Evolutionary conservation across 148 eudicot species (phyloP).

Genomic region (Spergularia marina): DNA sequence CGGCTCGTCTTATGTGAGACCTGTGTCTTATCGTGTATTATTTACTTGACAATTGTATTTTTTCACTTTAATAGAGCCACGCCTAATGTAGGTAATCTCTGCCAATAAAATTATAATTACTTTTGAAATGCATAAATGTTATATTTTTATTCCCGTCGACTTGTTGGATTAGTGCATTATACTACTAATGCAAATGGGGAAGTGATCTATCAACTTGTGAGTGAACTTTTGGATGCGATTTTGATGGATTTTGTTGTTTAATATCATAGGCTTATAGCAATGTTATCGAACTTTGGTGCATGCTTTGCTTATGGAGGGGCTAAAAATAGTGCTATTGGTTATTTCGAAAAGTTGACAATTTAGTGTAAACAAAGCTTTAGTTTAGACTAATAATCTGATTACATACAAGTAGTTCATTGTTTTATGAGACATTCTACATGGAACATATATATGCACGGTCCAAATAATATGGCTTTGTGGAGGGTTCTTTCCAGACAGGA

Average conservation of each 20-base stretch:
- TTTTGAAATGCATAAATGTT: too few species aligned
- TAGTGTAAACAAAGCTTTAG: neutral
- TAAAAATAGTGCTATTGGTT: neutral
- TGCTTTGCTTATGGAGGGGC: conserved; percentile 7
- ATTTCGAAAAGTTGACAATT: neutral
- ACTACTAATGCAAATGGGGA: neutral
- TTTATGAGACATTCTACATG: neutral
- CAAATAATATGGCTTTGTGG: conserved; percentile 22
- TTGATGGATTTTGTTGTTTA: conserved; percentile 19
- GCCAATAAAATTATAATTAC: too few species aligned
- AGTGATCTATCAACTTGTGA: conserved; percentile 20
- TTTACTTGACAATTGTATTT: too few species aligned
- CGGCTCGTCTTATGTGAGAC: too few species aligned
- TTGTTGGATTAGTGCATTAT: too few species aligned
- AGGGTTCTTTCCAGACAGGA: conserved; percentile 7
- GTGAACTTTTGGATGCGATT: conserved; percentile 24
- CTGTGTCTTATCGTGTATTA: too few species aligned
- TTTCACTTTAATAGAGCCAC: too few species aligned
- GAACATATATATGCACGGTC: conserved; percentile 4
- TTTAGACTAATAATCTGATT: neutral
- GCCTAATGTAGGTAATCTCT: too few species aligned
- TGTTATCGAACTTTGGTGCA: conserved; percentile 9
- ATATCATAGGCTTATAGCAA: neutral
- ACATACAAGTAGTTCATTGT: conserved; percentile 2
- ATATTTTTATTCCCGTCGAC: too few species aligned